These are phyloP conservation scores for Podila clonocystis DNA, from an alignment of 192 early-diverging fungal species.

Conservation along the genomic window DNA sequence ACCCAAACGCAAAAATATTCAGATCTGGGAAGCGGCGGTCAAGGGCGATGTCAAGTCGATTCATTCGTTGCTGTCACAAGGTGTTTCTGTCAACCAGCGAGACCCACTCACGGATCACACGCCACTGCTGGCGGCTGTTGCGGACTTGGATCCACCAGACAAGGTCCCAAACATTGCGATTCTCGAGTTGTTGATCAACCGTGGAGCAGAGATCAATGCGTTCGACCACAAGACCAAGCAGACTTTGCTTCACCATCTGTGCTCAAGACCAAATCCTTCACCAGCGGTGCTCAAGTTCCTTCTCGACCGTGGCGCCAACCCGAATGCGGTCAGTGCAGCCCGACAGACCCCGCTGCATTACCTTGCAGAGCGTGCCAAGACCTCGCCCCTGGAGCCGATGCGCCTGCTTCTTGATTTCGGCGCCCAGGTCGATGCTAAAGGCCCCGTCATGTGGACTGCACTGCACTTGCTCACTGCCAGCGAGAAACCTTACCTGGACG, in stretches of 20 bases:
- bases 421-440: slow-evolving; percentile 44
- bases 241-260: slow-evolving; percentile 41
- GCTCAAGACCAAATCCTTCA: slow-evolving; percentile 37
- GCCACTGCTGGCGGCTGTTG: slow-evolving; percentile 34
- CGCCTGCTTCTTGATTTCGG: slow-evolving; percentile 40
- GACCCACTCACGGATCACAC: slow-evolving; percentile 42
- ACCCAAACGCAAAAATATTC: slow-evolving; percentile 33
- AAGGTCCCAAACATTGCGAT: slow-evolving; percentile 29
- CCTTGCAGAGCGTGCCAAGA: slow-evolving; percentile 35
- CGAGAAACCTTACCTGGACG: slow-evolving; percentile 44
- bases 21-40: slow-evolving; percentile 47
- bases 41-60: slow-evolving; percentile 40
- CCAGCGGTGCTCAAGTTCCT: slow-evolving; percentile 45
- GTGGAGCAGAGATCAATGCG: slow-evolving; percentile 50
- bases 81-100: slow-evolving; percentile 46
- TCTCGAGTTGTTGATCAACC: slow-evolving; percentile 43
- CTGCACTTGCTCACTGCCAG: slow-evolving; percentile 35
- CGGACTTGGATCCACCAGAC: slow-evolving; percentile 39
- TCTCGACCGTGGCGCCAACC: slow-evolving; percentile 44
- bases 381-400: slow-evolving; percentile 44
- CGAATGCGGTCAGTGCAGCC: slow-evolving; percentile 41
- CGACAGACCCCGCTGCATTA: slow-evolving; percentile 46
- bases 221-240: slow-evolving; percentile 48
- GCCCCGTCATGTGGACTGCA: slow-evolving; percentile 51
- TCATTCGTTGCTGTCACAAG: slow-evolving; percentile 32